phyloP scores from a whole-genome alignment of 768 basidiomycete species.

The Lyophyllum semitale region DNA sequence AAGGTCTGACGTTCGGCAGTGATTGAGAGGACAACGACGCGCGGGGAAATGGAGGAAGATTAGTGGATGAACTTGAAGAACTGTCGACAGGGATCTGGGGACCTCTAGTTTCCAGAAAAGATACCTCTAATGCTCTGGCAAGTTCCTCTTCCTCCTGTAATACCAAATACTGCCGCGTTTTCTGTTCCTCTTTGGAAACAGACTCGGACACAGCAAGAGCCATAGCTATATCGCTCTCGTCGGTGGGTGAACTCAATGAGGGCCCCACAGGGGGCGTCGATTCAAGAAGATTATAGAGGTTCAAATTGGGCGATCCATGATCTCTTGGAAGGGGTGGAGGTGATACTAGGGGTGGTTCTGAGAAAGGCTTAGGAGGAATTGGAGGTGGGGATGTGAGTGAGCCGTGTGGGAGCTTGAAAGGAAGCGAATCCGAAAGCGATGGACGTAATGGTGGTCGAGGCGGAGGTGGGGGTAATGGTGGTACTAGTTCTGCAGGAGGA shows the following conservation, averaged over 20 bases:
- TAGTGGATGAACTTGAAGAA: slow-evolving; percentile 25
- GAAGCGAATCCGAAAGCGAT: slow-evolving; percentile 1
- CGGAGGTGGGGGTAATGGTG: slow-evolving; percentile 16
- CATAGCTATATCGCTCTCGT: slow-evolving; percentile 46
- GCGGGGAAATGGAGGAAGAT: background rate
- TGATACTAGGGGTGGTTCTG: background rate
- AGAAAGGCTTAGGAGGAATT: slow-evolving; percentile 40
- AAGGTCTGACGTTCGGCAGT: background rate
- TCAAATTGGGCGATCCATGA: background rate
- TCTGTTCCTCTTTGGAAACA: slow-evolving; percentile 36
- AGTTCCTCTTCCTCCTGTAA: slow-evolving; percentile 68
- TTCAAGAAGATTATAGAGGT: background rate
- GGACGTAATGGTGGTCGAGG: slow-evolving; percentile 27
- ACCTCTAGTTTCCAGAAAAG: slow-evolving; percentile 26
- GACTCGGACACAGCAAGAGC: slow-evolving; percentile 52
- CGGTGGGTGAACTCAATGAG: slow-evolving; percentile 21
- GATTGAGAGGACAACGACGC: background rate
- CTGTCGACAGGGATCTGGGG: slow-evolving; percentile 5
- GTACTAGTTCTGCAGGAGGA: slow-evolving; percentile 14
- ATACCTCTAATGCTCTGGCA: slow-evolving; percentile 61
- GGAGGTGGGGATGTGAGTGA: slow-evolving; percentile 32
- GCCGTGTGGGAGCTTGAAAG: slow-evolving; percentile 7
- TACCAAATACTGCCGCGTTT: slow-evolving; percentile 32
- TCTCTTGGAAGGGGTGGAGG: background rate
- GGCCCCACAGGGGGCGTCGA: background rate